Conservation (phyloP, 2,329 filamentous ascomycete species). For the Sphaerostilbella broomeana region DNA sequence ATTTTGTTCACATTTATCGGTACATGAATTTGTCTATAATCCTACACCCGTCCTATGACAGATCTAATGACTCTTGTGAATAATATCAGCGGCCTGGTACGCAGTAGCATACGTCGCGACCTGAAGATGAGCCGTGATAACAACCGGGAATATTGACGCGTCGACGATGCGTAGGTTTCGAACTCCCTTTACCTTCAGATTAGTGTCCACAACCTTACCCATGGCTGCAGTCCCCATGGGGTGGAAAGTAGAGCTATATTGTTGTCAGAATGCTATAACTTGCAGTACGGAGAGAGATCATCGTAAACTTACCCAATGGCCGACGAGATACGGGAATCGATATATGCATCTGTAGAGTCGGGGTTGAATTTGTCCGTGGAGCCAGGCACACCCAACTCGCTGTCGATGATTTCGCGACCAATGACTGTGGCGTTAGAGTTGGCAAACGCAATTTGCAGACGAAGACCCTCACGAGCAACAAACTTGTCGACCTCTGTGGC, state of each 20-base stretch:
- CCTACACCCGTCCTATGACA: too few species aligned
- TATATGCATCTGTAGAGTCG: constrained; percentile 22
- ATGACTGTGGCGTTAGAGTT: constrained; percentile 14
- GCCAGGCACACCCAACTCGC: constrained; percentile 15
- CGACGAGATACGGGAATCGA: constrained; percentile 20
- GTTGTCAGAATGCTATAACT: not conserved
- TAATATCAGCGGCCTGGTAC: constrained; percentile 54
- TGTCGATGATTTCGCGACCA: constrained; percentile 19
- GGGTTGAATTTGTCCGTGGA: constrained; percentile 17
- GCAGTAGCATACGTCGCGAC: constrained; percentile 48
- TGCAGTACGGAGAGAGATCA: not conserved
- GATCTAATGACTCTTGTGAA: too few species aligned
- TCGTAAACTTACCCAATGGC: not conserved
- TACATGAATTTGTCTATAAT: too few species aligned
- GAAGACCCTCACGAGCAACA: constrained; percentile 19
- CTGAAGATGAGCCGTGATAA: constrained; percentile 35
- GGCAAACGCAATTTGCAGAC: constrained; percentile 18
- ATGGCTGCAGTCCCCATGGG: constrained; percentile 25
- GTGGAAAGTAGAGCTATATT: constrained; percentile 21
- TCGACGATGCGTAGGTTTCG: constrained; percentile 33
- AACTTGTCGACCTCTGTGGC: constrained; percentile 26
- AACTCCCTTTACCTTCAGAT: constrained; percentile 32
- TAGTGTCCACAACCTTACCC: constrained; percentile 39
- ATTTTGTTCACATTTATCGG: too few species aligned
- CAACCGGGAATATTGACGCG: constrained; percentile 30